Evolutionary conservation across 2,329 filamentous ascomycete genomes (phyloP), one percentile per base, ranked within the genome.

Genomic region (Aspergillus sp.): DNA sequence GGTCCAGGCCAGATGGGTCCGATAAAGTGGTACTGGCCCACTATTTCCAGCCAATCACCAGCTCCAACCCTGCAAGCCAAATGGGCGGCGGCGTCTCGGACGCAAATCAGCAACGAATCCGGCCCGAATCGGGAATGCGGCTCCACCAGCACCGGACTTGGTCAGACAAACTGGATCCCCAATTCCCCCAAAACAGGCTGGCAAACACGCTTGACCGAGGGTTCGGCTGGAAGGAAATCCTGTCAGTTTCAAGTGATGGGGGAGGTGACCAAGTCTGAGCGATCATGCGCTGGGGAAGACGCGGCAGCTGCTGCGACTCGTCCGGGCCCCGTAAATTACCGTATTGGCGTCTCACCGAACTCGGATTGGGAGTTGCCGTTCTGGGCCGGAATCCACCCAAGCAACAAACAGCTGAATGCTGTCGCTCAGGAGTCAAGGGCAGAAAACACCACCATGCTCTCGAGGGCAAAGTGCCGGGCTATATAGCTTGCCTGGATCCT

Each of bases 41-140:
- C 64, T 55, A 52, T 9, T 2, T 3, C 3, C 24, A 18, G 11
- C 64, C 63, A 65, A 60, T 64, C 38, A 57, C 1, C 17, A 38
- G 2, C 2, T 1, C 4, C 8, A 12, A n/a, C 1, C 13, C 8
- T 4, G 26, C 34, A 48, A 55, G 60, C 55, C 59, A 56, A 58
- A 55, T 49, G 55, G 43, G 48, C 24, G 58, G 45, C 51, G 57
- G 55, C 54, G 57, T 59, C 57, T 66, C 63, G 61, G 61, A 60
- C 55, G 58, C 58, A 61, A 57, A 57, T 54, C 55, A 50, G 32
- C 48, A 32, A 56, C 58, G 48, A 62, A 57, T 58, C 64, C 64
- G 63, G 64, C 56, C 64, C 64, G 64, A 66, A 58, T 66, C 64
- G 64, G 64, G 61, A 48, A 64, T 62, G 61, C 63, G 62, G 64